A percentile compares a stretch with the other conserved stretches of the same genome.
These are phyloP conservation scores for Clonostachys rhizophaga DNA, from an alignment of 2,329 filamentous ascomycete species.

Conservation along the genomic window DNA sequence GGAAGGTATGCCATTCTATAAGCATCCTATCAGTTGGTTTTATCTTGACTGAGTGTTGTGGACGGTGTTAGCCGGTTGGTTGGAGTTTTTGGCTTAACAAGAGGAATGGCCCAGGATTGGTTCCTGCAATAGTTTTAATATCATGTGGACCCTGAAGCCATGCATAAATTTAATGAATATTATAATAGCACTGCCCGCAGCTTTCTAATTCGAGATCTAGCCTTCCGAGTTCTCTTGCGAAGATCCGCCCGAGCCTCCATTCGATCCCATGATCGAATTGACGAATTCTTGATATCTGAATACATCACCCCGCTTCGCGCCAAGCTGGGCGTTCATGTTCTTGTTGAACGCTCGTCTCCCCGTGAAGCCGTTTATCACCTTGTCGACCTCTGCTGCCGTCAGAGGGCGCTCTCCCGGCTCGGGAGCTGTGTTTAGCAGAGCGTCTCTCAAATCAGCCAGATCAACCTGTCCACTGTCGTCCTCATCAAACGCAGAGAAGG, in stretches of 20 bases:
- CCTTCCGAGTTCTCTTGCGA: slow-evolving; percentile 19
- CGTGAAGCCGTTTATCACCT: slow-evolving; percentile 82
- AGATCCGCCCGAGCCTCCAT: slow-evolving; percentile 25
- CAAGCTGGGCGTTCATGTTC: slow-evolving; percentile 42
- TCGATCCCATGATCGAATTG: slow-evolving; percentile 57
- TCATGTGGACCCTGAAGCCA: no score
- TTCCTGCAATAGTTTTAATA: no score
- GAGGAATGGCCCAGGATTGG: no score
- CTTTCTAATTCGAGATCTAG: neutral
- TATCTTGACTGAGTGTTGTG: no score
- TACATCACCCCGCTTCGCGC: slow-evolving; percentile 71
- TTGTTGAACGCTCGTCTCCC: slow-evolving; percentile 79
- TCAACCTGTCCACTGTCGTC: slow-evolving; percentile 94
- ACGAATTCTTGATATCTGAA: slow-evolving; percentile 96
- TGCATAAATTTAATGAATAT: no score
- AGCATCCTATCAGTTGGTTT: no score
- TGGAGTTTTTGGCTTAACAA: no score
- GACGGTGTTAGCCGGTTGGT: no score
- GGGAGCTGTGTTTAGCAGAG: slow-evolving; percentile 75
- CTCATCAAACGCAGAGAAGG: slow-evolving; percentile 92
- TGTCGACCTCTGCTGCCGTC: slow-evolving; percentile 73
- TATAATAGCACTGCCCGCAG: no score
- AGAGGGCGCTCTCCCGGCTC: slow-evolving; percentile 65
- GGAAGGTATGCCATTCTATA: no score
- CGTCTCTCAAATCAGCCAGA: slow-evolving; percentile 74